Evolutionary conservation across 495 filamentous ascomycete genomes (phyloP), one percentile per base, ranked within the genome.

Genomic region (Penicillium pancosmium): DNA sequence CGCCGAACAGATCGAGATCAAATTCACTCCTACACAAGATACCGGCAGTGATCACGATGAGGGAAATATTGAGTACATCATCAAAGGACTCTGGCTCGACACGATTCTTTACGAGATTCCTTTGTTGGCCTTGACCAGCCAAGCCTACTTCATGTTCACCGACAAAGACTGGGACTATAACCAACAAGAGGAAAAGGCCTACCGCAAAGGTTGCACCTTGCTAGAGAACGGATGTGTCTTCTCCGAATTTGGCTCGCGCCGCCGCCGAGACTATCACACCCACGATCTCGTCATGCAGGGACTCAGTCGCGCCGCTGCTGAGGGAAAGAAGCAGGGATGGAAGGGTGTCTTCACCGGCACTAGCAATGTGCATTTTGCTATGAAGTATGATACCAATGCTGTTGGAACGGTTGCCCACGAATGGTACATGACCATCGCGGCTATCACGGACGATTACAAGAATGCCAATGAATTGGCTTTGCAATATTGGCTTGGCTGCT

Each of bases 361-460:
- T 1, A 97, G 92, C 71, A 98, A 98, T 68, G 95, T 98, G 19
- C 94, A 98, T 68, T 89, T 98, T 59, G 94, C 94, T 16, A 95
- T 95, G 90, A 90, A 91, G 68, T 91, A 93, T 70, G 84, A 83
- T 19, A 82, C 94, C 27, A 74, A 83, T 8, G 90, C 93, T 0
- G 86, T 98, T 18, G 94, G 94, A 15, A 98, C 94, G 3, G 93
- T 98, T 1, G 94, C 95, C 0, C 94, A 98, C 62, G 94, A 98
- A 74, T 98, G 95, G 95, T 97, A 96, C 76, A 98, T 98, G 94
- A 91, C 91, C 41, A 91, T 96, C 53, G 94, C 94, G 15, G 93
- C 94, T 35, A 90, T 97, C 65, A 93, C 89, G 4, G 81, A 90
- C 55, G 85, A 97, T 73, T 98, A 98, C 64, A 76, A 80, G 60